These are phyloP conservation scores for Balansia obtecta DNA, from an alignment of 2,329 filamentous ascomycete species.

Conservation along the genomic window DNA sequence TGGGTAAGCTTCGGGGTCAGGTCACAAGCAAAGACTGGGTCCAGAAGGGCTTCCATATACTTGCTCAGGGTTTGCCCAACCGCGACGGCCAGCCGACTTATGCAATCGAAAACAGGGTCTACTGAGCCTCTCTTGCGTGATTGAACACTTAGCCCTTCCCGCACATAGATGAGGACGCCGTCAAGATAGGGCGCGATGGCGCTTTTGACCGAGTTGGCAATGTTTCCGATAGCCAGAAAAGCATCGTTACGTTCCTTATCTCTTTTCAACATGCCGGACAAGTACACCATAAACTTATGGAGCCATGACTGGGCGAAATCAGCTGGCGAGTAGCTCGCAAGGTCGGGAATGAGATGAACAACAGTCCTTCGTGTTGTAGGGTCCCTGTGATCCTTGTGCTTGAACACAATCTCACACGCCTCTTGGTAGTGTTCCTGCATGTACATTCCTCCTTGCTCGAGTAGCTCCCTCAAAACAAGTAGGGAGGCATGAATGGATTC, in stretches of 20 bases:
- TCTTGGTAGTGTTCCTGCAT: slow-evolving; percentile 94
- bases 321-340: slow-evolving; percentile 83
- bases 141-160: slow-evolving; percentile 77
- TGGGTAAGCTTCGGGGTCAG: slow-evolving; percentile 88
- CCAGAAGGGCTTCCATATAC: slow-evolving; percentile 90
- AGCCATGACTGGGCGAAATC: slow-evolving; percentile 83
- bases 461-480: slow-evolving; percentile 80
- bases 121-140: slow-evolving; percentile 53
- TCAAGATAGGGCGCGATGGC: slow-evolving; percentile 92
- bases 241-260: slow-evolving; percentile 90
- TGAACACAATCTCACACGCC: slow-evolving; percentile 83
- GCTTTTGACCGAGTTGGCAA: slow-evolving; percentile 91
- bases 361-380: slow-evolving; percentile 79
- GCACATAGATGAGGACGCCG: slow-evolving; percentile 83
- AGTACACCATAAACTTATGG: slow-evolving; percentile 93
- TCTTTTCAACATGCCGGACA: slow-evolving; percentile 87
- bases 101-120: slow-evolving; percentile 88
- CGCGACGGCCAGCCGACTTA: slow-evolving; percentile 89
- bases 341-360: slow-evolving; percentile 78
- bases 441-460: slow-evolving; percentile 95
- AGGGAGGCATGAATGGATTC: slow-evolving; percentile 92
- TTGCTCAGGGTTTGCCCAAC: slow-evolving; percentile 96
- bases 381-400: slow-evolving; percentile 88
- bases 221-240: slow-evolving; percentile 90
- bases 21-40: slow-evolving; percentile 94